phyloP scores from a whole-genome alignment of 2,329 filamentous ascomycete genomes.

The Epichloe coenophiala region DNA sequence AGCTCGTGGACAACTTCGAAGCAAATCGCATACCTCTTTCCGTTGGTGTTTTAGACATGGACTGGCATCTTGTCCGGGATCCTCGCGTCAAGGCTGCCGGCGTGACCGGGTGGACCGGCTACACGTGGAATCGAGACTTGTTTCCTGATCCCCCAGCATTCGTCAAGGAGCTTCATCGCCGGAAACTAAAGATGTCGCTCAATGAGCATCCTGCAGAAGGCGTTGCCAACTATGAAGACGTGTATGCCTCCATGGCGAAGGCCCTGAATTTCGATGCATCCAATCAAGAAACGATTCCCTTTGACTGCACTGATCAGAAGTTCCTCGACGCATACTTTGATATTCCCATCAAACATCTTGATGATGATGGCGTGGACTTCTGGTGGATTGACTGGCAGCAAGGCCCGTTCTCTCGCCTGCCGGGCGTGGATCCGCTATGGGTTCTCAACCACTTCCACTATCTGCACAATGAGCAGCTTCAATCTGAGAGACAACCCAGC shows the following conservation, averaged over 20 bases:
- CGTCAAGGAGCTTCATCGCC: conserved; percentile 33
- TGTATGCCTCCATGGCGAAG: conserved; percentile 40
- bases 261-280: conserved; percentile 36
- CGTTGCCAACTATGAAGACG: conserved; percentile 40
- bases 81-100: conserved; percentile 32
- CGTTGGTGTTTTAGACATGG: conserved; percentile 51
- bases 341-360: conserved; percentile 40
- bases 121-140: conserved; percentile 15
- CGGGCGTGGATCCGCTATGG: conserved; percentile 50
- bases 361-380: conserved; percentile 44
- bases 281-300: conserved; percentile 35
- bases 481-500: conserved; percentile 17
- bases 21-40: conserved; percentile 38
- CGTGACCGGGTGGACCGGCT: conserved; percentile 29
- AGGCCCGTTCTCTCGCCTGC: conserved; percentile 38
- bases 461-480: conserved; percentile 31
- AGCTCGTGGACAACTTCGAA: conserved; percentile 42
- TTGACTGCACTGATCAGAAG: conserved; percentile 38
- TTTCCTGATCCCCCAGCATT: conserved; percentile 44
- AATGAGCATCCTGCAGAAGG: conserved; percentile 52
- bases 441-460: conserved; percentile 53
- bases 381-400: conserved; percentile 62
- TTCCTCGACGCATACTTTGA: conserved; percentile 47
- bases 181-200: conserved; percentile 39
- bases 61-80: conserved; percentile 46